phyloP scores from a whole-genome alignment of 1,139 yeast genomes.

The Magnusiomyces ingens region DNA sequence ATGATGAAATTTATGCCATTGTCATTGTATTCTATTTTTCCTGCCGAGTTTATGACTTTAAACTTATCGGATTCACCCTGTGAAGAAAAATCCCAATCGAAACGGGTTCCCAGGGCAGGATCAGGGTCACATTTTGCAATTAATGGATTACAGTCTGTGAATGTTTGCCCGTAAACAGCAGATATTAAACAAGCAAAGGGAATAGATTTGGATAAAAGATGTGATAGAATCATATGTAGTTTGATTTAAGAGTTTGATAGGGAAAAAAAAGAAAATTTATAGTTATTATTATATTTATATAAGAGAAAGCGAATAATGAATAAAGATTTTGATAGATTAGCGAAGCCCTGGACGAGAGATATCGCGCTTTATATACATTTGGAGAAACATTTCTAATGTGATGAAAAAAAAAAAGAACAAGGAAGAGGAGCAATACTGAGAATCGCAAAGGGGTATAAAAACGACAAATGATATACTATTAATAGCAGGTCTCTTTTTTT shows the following conservation, averaged over 20 bases:
- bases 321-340: no score
- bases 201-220: neutral
- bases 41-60: conserved; percentile 18
- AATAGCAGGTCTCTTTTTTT: no score
- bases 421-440: no score
- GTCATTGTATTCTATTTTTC: conserved; percentile 28
- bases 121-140: conserved; percentile 12
- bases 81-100: conserved; percentile 17
- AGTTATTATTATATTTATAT: neutral
- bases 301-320: neutral
- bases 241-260: neutral
- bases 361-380: no score
- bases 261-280: no score
- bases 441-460: no score
- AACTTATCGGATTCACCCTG: conserved; percentile 16
- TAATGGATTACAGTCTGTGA: conserved; percentile 23
- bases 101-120: conserved; percentile 19
- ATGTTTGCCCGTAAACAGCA: conserved; percentile 23
- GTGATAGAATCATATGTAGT: neutral
- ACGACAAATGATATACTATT: no score
- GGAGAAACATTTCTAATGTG: no score
- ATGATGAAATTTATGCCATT: conserved; percentile 59
- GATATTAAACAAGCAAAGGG: neutral
- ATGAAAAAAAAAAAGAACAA: no score
- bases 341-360: no score